Conservation (phyloP, 2,329 filamentous ascomycete species). For the Fusarium kyushuense region DNA sequence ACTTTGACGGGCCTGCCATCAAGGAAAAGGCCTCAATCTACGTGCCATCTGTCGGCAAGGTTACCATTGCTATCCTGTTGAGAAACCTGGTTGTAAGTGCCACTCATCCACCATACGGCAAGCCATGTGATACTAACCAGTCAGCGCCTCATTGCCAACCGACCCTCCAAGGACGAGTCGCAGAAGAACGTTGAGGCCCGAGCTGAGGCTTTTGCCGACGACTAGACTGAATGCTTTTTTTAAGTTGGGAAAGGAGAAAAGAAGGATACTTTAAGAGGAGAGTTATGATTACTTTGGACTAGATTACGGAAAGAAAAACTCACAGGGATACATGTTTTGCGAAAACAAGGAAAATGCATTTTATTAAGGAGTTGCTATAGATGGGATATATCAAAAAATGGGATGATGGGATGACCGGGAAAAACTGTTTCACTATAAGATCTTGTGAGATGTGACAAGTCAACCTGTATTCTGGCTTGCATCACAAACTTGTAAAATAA, state of each 20-base stretch:
- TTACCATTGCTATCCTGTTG: constrained; percentile 92
- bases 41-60: constrained; percentile 96
- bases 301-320: constrained; percentile 31
- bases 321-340: constrained; percentile 6
- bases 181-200: constrained; percentile 55
- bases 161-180: constrained; percentile 55
- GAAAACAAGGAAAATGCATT: constrained; percentile 32
- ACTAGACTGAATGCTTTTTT: constrained; percentile 49
- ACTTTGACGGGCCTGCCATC: constrained; percentile 85
- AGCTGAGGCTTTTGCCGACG: constrained; percentile 58
- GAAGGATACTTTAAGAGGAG: background rate
- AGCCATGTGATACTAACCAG: constrained; percentile 42
- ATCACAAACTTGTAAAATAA: background rate
- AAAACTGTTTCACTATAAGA: constrained; percentile 2
- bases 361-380: constrained; percentile 39
- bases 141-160: constrained; percentile 66
- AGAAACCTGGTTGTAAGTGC: constrained; percentile 85
- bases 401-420: constrained; percentile 10
- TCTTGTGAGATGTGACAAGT: constrained; percentile 6
- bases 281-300: constrained; percentile 28
- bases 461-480: background rate
- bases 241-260: background rate
- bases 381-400: constrained; percentile 38
- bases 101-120: background rate
- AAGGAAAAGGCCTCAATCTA: constrained; percentile 98